Evolutionary conservation across 2,329 filamentous ascomycete genomes (phyloP).

Genomic region (Alternaria viburni): DNA sequence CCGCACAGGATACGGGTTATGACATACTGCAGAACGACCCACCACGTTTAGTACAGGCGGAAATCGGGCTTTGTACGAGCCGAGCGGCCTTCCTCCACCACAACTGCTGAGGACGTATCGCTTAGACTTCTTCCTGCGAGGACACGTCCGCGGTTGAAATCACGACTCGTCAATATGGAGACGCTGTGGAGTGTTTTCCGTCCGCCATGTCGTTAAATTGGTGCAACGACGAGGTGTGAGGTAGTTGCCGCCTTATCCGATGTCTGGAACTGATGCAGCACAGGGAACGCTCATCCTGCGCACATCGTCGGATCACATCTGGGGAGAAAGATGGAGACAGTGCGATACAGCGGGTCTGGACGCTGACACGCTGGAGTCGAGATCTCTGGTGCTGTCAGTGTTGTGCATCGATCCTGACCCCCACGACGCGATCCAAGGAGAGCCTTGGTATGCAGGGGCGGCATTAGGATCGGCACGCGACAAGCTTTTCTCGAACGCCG

Average conservation of each 20-base stretch:
- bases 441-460: slow-evolving; percentile 18
- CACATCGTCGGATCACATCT: slow-evolving; percentile 7
- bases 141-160: slow-evolving; percentile 11
- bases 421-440: slow-evolving; percentile 14
- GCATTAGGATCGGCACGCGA: slow-evolving; percentile 18
- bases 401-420: slow-evolving; percentile 7
- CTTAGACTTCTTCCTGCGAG: slow-evolving; percentile 6
- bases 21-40: slow-evolving; percentile 11
- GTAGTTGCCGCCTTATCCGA: not conserved
- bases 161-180: slow-evolving; percentile 3
- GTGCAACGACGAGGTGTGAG: not conserved
- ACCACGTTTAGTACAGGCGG: slow-evolving; percentile 1
- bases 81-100: slow-evolving; percentile 7
- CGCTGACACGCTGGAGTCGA: slow-evolving; percentile 4
- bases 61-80: slow-evolving; percentile 5
- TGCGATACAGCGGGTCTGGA: slow-evolving; percentile 14
- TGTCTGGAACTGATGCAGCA: not conserved
- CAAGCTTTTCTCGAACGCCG: slow-evolving; percentile 14
- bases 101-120: slow-evolving; percentile 4
- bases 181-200: slow-evolving; percentile 2
- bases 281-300: slow-evolving; percentile 1
- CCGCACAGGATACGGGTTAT: slow-evolving; percentile 8
- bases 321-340: slow-evolving; percentile 17
- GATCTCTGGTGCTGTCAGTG: slow-evolving; percentile 2
- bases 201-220: not conserved